These are phyloP conservation scores for Mimosa bimucronata DNA, from an alignment of 306 rosid species.

Conservation along the genomic window DNA sequence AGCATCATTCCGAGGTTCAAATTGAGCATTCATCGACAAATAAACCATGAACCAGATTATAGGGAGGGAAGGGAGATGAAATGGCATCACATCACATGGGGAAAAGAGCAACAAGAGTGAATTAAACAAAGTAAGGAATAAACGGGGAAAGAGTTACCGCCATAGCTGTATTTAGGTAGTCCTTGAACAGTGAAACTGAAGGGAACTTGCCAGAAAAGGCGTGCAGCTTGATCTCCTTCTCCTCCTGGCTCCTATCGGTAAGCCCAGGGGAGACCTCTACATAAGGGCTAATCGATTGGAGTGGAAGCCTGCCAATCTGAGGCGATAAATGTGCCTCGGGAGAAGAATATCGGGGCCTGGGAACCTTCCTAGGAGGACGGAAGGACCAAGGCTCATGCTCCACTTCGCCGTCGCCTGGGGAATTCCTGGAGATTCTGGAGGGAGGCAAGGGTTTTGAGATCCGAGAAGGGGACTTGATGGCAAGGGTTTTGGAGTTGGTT, in stretches of 20 bases:
- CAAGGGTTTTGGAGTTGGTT: conserved; percentile 52
- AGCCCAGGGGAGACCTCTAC: conserved; percentile 51
- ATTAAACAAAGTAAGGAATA: background rate
- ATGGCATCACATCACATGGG: background rate
- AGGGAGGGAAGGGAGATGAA: background rate
- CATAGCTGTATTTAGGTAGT: conserved; percentile 92
- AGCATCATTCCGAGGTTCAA: conserved; percentile 13
- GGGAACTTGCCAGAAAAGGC: conserved; percentile 80
- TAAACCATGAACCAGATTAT: background rate
- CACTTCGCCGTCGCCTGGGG: conserved; percentile 58
- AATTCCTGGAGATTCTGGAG: conserved; percentile 38
- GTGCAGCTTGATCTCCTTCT: conserved; percentile 49
- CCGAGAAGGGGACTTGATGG: conserved; percentile 46
- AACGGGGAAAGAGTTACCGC: conserved; percentile 56
- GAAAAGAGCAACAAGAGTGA: background rate
- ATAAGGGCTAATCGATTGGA: conserved; percentile 45
- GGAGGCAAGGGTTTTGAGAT: conserved; percentile 55
- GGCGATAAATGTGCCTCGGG: conserved; percentile 67
- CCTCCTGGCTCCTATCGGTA: conserved; percentile 42
- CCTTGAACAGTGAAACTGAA: conserved; percentile 87
- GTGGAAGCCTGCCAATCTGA: conserved; percentile 45
- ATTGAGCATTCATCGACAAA: background rate
- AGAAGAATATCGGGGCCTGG: conserved; percentile 54
- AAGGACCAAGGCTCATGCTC: conserved; percentile 69
- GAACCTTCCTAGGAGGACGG: conserved; percentile 69